phyloP scores from a whole-genome alignment of 2,329 filamentous ascomycete species.

The Alternaria hordeiaustralica region DNA sequence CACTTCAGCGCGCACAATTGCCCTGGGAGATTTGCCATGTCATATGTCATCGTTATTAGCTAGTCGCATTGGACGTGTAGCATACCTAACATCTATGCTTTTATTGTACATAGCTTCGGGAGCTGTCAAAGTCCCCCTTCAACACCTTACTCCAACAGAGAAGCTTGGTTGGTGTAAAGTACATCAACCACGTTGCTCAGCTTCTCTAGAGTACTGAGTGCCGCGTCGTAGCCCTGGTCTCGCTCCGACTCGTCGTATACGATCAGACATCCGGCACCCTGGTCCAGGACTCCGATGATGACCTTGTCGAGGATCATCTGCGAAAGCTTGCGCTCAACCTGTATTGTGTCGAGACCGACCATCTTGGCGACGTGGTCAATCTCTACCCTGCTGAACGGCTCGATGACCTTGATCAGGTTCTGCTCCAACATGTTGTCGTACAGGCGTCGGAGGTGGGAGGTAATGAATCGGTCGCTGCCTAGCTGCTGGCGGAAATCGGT shows the following conservation, averaged over 20 bases:
- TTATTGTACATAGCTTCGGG: conserved; percentile 38
- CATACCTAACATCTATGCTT: conserved; percentile 35
- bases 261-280: conserved; percentile 96
- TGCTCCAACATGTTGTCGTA: conserved; percentile 99
- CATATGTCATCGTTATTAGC: conserved; percentile 25
- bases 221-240: conserved; percentile 92
- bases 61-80: conserved; percentile 18
- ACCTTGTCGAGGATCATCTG: conserved; percentile 99
- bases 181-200: conserved; percentile 96
- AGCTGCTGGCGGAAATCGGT: conserved; percentile 92
- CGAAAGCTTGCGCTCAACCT: conserved; percentile 96
- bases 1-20: not conserved
- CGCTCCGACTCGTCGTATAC: conserved; percentile 95
- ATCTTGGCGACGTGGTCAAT: conserved; percentile 97
- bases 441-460: conserved; percentile 90
- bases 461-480: conserved; percentile 93
- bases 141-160: conserved; percentile 77
- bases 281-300: conserved; percentile 95
- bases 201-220: conserved; percentile 94
- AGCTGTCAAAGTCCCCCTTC: conserved; percentile 3
- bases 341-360: conserved; percentile 93
- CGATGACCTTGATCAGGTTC: conserved; percentile 99
- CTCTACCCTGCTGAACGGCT: conserved; percentile 96
- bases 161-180: conserved; percentile 96
- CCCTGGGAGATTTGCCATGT: not conserved